phyloP scores from a whole-genome alignment of 140 eudicot species.

The Oenanthe javanica region DNA sequence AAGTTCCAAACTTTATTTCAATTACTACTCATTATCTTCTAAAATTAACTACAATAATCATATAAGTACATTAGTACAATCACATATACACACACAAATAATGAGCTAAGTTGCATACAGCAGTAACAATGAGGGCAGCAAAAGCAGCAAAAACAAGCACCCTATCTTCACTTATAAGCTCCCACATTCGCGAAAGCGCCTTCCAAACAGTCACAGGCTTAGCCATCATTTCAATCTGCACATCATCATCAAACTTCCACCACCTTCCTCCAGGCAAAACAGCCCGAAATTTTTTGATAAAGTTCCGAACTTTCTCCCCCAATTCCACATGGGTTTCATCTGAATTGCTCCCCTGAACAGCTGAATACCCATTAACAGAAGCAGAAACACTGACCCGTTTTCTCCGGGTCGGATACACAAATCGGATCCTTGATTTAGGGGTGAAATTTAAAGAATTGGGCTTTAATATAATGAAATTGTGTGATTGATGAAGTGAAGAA shows the following conservation, averaged over 20 bases:
- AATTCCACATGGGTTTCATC: conserved; percentile 22
- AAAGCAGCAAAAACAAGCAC: conserved; percentile 82
- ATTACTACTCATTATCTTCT: not conserved
- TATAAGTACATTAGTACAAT: not conserved
- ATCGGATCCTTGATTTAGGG: not conserved
- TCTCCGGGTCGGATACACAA: not conserved
- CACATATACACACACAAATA: not conserved
- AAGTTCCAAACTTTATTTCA: not conserved
- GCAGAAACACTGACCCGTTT: conserved; percentile 12
- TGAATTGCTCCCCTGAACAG: conserved; percentile 21
- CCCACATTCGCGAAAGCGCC: conserved; percentile 89
- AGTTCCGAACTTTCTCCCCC: conserved; percentile 36
- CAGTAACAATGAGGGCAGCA: conserved; percentile 62
- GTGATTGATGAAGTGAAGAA: conserved; percentile 3
- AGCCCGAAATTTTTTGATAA: conserved; percentile 26
- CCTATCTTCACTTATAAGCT: conserved; percentile 59
- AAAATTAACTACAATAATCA: not conserved
- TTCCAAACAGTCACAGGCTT: conserved; percentile 74
- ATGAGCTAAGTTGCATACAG: conserved; percentile 38
- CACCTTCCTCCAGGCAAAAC: conserved; percentile 82
- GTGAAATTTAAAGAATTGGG: not conserved
- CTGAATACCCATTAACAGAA: conserved; percentile 46
- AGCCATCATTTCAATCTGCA: conserved; percentile 38
- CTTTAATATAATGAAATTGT: not conserved
- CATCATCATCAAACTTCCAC: conserved; percentile 69